Percentiles rank a stretch among this genome's conserved stretches.
Evolutionary conservation across 176 grass and related monocot species (phyloP).

Genomic region (Chrysopogon serrulatus): DNA sequence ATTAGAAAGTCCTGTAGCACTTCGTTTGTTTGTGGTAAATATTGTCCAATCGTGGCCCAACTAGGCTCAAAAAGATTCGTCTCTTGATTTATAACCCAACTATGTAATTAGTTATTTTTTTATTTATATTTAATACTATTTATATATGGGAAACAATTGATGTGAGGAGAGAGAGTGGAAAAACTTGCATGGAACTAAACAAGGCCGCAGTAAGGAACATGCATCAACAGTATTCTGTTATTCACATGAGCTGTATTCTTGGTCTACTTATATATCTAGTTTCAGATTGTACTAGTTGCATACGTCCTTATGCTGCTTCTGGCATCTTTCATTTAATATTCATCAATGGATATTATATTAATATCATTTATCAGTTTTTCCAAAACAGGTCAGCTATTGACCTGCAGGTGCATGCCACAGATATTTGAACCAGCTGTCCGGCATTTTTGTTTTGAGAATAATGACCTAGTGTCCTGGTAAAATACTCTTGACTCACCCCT

Average conservation of each 20-base stretch:
- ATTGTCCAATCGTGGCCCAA: too few species aligned
- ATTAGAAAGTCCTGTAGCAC: too few species aligned
- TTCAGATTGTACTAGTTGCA: constrained; percentile 13
- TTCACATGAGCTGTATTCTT: constrained; percentile 2
- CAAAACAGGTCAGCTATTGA: not conserved
- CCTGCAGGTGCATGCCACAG: not conserved
- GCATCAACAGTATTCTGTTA: constrained; percentile 9
- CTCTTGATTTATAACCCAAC: too few species aligned
- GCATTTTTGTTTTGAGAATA: not conserved
- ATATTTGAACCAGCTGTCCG: not conserved
- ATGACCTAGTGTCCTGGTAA: not conserved
- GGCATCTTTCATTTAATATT: constrained; percentile 11
- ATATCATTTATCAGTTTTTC: not conserved
- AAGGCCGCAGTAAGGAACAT: constrained; percentile 19
- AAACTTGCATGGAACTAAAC: too few species aligned
- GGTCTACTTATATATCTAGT: not conserved
- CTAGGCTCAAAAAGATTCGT: too few species aligned
- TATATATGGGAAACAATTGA: too few species aligned
- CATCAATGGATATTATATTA: not conserved
- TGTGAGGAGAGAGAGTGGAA: too few species aligned
- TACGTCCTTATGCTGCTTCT: not conserved
- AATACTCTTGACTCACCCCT: not conserved
- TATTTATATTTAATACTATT: too few species aligned
- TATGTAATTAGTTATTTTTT: too few species aligned
- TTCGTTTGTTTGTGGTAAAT: too few species aligned